Evolutionary conservation across 192 early-diverging fungal species (phyloP).

Genomic region (Coemansia sp.): DNA sequence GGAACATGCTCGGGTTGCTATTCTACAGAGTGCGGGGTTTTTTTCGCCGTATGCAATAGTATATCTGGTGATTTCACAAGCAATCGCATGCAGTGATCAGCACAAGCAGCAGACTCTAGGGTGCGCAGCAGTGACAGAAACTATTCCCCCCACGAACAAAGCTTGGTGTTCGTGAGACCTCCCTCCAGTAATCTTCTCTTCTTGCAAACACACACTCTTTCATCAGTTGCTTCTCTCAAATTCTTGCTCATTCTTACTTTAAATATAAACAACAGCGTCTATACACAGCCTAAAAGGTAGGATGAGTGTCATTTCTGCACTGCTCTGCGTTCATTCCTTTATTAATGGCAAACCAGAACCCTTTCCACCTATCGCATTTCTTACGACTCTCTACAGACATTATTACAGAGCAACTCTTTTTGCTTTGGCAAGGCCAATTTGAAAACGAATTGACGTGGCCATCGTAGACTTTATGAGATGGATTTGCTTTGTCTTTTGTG

Average conservation of each 20-base stretch:
- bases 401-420: not conserved
- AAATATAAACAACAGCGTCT: not conserved
- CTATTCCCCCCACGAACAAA: no score
- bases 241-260: not conserved
- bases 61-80: no score
- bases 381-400: not conserved
- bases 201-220: not conserved
- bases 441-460: not conserved
- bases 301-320: not conserved
- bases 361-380: no score
- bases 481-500: not conserved
- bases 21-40: no score
- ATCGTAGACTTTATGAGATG: not conserved
- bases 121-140: not conserved
- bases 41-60: no score
- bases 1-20: no score
- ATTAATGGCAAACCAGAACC: not conserved
- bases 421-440: not conserved
- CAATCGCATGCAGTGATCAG: not conserved
- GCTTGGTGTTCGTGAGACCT: no score
- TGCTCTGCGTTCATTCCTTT: not conserved
- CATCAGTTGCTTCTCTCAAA: not conserved
- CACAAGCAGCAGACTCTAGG: no score
- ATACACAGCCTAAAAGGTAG: not conserved
- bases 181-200: no score